Percentiles rank a stretch among this genome's conserved stretches.
Evolutionary conservation across 2,329 filamentous ascomycete species (phyloP).

Genomic region (Myrmaecium sp.): DNA sequence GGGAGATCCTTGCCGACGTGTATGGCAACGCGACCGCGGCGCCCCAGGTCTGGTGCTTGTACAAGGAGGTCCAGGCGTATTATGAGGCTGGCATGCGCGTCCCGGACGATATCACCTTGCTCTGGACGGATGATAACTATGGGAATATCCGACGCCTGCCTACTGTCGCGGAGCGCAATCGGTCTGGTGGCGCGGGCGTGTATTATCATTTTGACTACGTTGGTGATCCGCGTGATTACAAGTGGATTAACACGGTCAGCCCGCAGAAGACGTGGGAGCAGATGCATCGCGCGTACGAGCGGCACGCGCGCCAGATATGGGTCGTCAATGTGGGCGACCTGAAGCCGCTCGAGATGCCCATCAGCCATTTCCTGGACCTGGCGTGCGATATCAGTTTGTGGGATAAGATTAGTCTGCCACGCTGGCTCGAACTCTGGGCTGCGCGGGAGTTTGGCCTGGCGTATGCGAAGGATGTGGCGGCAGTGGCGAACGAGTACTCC

Average conservation of each 20-base stretch:
- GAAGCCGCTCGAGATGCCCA: conserved; percentile 47
- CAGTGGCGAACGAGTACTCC: conserved; percentile 38
- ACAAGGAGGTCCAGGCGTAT: conserved; percentile 59
- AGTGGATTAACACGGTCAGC: conserved; percentile 46
- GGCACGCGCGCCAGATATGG: conserved; percentile 45
- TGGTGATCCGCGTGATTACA: conserved; percentile 41
- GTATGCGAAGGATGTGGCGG: conserved; percentile 31
- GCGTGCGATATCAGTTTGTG: conserved; percentile 46
- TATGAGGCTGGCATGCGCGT: conserved; percentile 46
- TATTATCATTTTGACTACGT: conserved; percentile 52
- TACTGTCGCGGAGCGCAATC: conserved; percentile 38
- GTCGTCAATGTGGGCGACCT: conserved; percentile 51
- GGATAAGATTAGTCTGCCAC: conserved; percentile 36
- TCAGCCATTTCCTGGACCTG: conserved; percentile 50
- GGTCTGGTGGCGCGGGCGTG: conserved; percentile 46
- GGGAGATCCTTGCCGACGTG: conserved; percentile 39
- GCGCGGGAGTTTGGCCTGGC: conserved; percentile 38
- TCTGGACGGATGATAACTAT: conserved; percentile 56
- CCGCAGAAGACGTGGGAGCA: conserved; percentile 49
- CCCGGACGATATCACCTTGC: conserved; percentile 47
- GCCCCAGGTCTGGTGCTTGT: conserved; percentile 57
- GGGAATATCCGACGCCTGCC: conserved; percentile 48
- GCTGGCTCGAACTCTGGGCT: conserved; percentile 42
- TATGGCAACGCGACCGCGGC: conserved; percentile 36
- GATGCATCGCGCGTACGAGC: conserved; percentile 44